Evolutionary conservation across 495 filamentous ascomycete species (phyloP).

Genomic region (Aspergillus campestris): DNA sequence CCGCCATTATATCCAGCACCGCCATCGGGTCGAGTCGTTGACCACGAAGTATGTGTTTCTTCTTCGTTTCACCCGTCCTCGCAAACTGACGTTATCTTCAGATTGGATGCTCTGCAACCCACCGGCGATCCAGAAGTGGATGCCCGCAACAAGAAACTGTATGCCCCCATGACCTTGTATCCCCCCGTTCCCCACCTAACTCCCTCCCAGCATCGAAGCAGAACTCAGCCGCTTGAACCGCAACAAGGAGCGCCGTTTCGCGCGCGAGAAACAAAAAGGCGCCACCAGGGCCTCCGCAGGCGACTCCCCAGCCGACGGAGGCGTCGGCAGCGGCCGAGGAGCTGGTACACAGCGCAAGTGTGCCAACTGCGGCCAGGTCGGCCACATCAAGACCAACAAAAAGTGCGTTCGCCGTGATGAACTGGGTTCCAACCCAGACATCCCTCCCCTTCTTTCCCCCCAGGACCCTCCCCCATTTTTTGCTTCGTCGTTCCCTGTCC

Average conservation of each 20-base stretch:
- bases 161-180: slow-evolving; percentile 4
- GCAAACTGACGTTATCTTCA: slow-evolving; percentile 13
- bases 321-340: slow-evolving; percentile 40
- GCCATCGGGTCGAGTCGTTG: slow-evolving; percentile 48
- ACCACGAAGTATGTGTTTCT: slow-evolving; percentile 51
- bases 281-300: slow-evolving; percentile 31
- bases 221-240: slow-evolving; percentile 76
- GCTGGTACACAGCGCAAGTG: slow-evolving; percentile 82
- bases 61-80: not conserved
- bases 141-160: slow-evolving; percentile 48
- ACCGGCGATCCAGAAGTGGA: slow-evolving; percentile 72
- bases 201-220: slow-evolving; percentile 48
- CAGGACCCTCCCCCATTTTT: slow-evolving; percentile 6
- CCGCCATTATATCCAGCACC: slow-evolving; percentile 50
- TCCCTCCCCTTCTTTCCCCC: not conserved
- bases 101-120: slow-evolving; percentile 52
- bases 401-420: slow-evolving; percentile 47
- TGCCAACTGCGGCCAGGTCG: slow-evolving; percentile 89
- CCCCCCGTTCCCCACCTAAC: not conserved
- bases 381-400: slow-evolving; percentile 99
- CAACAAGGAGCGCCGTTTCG: slow-evolving; percentile 85
- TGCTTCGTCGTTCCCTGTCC: slow-evolving; percentile 1
- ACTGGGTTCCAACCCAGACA: not conserved
- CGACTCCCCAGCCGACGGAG: slow-evolving; percentile 34
- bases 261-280: slow-evolving; percentile 84